Conservation (phyloP, 2,329 filamentous ascomycete species). For the Grosmannia serpens region DNA sequence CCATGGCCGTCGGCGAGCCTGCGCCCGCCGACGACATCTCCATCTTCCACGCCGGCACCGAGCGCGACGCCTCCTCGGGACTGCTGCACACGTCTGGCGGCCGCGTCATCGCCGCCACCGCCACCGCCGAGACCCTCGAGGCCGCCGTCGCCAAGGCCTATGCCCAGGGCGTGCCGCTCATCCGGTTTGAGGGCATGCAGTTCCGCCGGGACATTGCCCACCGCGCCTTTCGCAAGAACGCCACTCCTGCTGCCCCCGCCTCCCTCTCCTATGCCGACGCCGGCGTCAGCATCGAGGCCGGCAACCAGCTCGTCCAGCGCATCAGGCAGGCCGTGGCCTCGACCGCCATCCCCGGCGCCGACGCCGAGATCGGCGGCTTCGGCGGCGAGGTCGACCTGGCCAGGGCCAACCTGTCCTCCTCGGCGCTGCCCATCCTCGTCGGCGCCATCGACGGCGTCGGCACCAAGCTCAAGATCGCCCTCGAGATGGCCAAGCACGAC, state of each 20-base stretch:
- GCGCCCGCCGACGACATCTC: slow-evolving; percentile 43
- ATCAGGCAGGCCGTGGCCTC: slow-evolving; percentile 86
- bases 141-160: slow-evolving; percentile 85
- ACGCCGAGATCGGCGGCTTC: slow-evolving; percentile 91
- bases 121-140: slow-evolving; percentile 59
- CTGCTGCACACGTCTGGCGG: slow-evolving; percentile 71
- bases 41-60: slow-evolving; percentile 90
- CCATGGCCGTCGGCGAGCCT: slow-evolving; percentile 37
- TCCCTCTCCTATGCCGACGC: slow-evolving; percentile 83
- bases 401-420: slow-evolving; percentile 58
- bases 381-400: slow-evolving; percentile 76
- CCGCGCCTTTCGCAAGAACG: slow-evolving; percentile 47
- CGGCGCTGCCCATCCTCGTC: slow-evolving; percentile 77
- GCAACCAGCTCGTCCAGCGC: slow-evolving; percentile 81
- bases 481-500: slow-evolving; percentile 78
- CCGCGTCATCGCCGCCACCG: slow-evolving; percentile 86
- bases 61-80: slow-evolving; percentile 43
- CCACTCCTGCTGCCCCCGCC: slow-evolving; percentile 21
- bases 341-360: slow-evolving; percentile 74
- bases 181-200: slow-evolving; percentile 82
- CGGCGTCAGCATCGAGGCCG: slow-evolving; percentile 87
- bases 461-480: slow-evolving; percentile 93
- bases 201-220: slow-evolving; percentile 88
- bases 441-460: slow-evolving; percentile 93
- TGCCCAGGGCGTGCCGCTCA: slow-evolving; percentile 57